Evolutionary conservation across 2,329 filamentous ascomycete species (phyloP).

Genomic region (Aspergillus sp.): DNA sequence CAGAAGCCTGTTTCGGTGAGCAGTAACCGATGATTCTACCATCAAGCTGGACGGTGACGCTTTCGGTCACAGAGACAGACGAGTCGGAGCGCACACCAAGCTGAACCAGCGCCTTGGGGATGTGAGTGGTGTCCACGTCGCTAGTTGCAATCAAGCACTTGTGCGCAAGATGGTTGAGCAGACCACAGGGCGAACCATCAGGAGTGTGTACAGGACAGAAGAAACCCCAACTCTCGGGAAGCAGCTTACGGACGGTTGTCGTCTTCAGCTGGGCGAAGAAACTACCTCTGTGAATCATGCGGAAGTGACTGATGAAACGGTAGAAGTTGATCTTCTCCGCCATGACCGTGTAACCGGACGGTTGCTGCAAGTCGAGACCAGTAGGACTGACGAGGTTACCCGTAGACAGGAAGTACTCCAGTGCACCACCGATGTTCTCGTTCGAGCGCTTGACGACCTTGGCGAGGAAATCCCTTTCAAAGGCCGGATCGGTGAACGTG

Average conservation of each 20-base stretch:
- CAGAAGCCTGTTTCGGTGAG: conserved; percentile 75
- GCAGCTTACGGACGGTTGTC: conserved; percentile 89
- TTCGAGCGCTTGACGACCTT: conserved; percentile 80
- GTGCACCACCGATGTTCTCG: conserved; percentile 79
- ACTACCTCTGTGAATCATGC: conserved; percentile 97
- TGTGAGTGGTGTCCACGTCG: conserved; percentile 69
- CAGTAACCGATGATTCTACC: conserved; percentile 90
- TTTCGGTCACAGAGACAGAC: conserved; percentile 77
- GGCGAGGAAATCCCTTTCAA: conserved; percentile 74
- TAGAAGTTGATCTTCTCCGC: conserved; percentile 99
- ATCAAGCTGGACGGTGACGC: conserved; percentile 85
- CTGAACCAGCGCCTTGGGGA: conserved; percentile 73
- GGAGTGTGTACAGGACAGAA: conserved; percentile 96
- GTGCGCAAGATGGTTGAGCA: conserved; percentile 92
- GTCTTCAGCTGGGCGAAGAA: conserved; percentile 99
- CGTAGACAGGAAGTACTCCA: conserved; percentile 96
- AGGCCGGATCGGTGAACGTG: conserved; percentile 72
- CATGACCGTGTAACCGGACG: conserved; percentile 91
- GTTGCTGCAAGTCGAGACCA: conserved; percentile 90
- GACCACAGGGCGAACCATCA: conserved; percentile 90
- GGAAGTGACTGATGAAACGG: conserved; percentile 97
- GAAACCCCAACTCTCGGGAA: conserved; percentile 98
- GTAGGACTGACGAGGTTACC: conserved; percentile 90
- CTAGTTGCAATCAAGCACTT: conserved; percentile 88
- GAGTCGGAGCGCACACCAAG: conserved; percentile 77